Evolutionary conservation across 371 early-diverging fungal species (phyloP).

Genomic region (Mucor indicus): DNA sequence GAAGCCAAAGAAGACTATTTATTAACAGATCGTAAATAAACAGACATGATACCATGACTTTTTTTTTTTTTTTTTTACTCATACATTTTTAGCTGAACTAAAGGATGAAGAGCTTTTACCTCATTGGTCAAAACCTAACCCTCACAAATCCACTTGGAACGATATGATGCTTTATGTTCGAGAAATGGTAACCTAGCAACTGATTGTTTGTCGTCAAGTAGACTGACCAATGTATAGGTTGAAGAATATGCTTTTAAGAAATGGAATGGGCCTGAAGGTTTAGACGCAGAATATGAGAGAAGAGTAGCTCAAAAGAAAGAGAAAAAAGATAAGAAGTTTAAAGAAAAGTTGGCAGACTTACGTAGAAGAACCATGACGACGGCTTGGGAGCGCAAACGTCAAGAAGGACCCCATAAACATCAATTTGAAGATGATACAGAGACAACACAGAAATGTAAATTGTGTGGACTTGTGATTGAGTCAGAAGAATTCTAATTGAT

Average conservation of each 20-base stretch:
- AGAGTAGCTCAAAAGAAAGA: slow-evolving; percentile 78
- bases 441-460: slow-evolving; percentile 58
- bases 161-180: slow-evolving; percentile 94
- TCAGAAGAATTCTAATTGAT: slow-evolving; percentile 67
- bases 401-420: slow-evolving; percentile 73
- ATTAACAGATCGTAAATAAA: slow-evolving; percentile 72
- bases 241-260: slow-evolving; percentile 91
- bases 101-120: slow-evolving; percentile 76
- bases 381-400: slow-evolving; percentile 65
- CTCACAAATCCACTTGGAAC: slow-evolving; percentile 91
- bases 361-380: slow-evolving; percentile 83
- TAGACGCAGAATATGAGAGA: slow-evolving; percentile 88
- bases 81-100: slow-evolving; percentile 63
- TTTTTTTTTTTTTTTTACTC: neutral
- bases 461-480: slow-evolving; percentile 71
- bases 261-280: slow-evolving; percentile 84
- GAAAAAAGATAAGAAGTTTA: slow-evolving; percentile 83
- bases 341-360: slow-evolving; percentile 74
- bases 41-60: neutral
- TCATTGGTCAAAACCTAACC: slow-evolving; percentile 89
- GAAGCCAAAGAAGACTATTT: slow-evolving; percentile 89
- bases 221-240: slow-evolving; percentile 43
- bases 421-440: slow-evolving; percentile 53
- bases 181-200: slow-evolving; percentile 53
- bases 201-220: neutral